Base-by-base conservation (phyloP, 2,329 filamentous ascomycete species). In the Ceratocystis eucalypticola region DNA sequence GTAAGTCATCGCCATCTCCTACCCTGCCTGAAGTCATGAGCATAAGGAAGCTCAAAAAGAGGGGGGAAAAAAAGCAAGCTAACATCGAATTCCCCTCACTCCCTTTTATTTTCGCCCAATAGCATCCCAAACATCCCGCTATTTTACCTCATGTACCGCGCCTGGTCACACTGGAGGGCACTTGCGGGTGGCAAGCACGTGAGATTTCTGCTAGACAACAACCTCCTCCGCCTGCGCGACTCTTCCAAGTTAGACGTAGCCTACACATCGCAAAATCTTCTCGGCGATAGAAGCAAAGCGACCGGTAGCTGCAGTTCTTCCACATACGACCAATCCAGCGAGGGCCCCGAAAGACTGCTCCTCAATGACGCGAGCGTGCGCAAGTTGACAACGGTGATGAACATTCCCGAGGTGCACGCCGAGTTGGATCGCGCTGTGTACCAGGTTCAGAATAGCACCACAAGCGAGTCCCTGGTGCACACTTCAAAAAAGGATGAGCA, bases 111-210 rank as follows among this genome's bases (percentile, higher is more conserved):
- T 41, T 41, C 12, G 10, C 37, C 10, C 37, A 41, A 41, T 41
- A 95, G 90, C 69, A 82, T 96, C 69, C 92, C 93, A 45, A 96
- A 99, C 74, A 80, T 99, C 12, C 94, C 94, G 20, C 97, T 97
- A 80, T 97, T 97, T 79, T 99, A 97, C 75, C 83, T 97, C 50
- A 84, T 84, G 20, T 99, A 95, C 78, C 84, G 94, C 70, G 88
- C 91, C 30, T 97, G 89, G 88, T 95, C 89, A 22, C 91, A 96
- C 76, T 96, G 89, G 85, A 84, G 88, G 77, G 94, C 94, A 65
- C 78, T 96, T 65, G 84, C 85, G 46, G 94, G 94, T 65, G 92
- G 91, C 22, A 88, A 85, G 72, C 89, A 97, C 74, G 78, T 97
- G 44, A 84, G 93, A 70, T 94, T 90, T 75, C 82, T 99, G 12